phyloP scores from a whole-genome alignment of 805 yeast genomes.

The Ogataea thermomethanolica region DNA sequence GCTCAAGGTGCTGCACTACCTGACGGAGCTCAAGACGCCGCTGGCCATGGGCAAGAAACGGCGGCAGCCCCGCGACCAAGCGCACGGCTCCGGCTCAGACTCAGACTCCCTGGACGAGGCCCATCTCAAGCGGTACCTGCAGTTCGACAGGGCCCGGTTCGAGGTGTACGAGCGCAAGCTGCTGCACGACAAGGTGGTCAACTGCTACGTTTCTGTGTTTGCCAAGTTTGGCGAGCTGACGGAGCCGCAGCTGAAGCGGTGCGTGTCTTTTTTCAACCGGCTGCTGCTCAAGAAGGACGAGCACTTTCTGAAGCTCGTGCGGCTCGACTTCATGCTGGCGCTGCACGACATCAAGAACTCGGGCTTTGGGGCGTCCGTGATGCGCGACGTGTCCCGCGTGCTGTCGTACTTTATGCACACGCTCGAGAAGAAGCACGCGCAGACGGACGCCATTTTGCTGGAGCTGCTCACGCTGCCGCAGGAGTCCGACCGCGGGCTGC shows the following conservation, averaged over 20 bases:
- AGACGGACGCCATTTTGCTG: slow-evolving; percentile 51
- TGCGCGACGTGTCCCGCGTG: slow-evolving; percentile 63
- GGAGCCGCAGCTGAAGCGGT: slow-evolving; percentile 56
- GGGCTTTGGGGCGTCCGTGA: slow-evolving; percentile 43
- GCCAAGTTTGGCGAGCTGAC: slow-evolving; percentile 58
- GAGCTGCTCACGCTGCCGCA: slow-evolving; percentile 61
- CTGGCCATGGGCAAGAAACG: slow-evolving; percentile 24
- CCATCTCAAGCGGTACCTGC: slow-evolving; percentile 15
- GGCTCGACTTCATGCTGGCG: slow-evolving; percentile 70
- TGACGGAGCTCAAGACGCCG: slow-evolving; percentile 48
- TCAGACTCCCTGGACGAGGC: slow-evolving; percentile 10
- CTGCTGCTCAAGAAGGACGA: slow-evolving; percentile 61
- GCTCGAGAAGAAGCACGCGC: slow-evolving; percentile 44
- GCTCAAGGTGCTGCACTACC: slow-evolving; percentile 63
- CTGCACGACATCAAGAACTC: slow-evolving; percentile 52
- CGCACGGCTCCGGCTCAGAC: slow-evolving; percentile 25
- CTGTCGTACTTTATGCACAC: slow-evolving; percentile 61
- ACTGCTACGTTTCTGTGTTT: slow-evolving; percentile 62
- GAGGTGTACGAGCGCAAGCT: slow-evolving; percentile 41
- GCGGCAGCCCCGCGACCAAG: slow-evolving; percentile 9
- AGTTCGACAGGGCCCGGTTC: slow-evolving; percentile 19
- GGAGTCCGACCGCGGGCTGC: slow-evolving; percentile 44
- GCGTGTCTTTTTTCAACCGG: slow-evolving; percentile 67
- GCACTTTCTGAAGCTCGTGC: slow-evolving; percentile 48
- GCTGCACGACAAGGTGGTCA: slow-evolving; percentile 56